Evolutionary conservation across 768 basidiomycete species (phyloP).

Genomic region (Solioccasus polychromus): DNA sequence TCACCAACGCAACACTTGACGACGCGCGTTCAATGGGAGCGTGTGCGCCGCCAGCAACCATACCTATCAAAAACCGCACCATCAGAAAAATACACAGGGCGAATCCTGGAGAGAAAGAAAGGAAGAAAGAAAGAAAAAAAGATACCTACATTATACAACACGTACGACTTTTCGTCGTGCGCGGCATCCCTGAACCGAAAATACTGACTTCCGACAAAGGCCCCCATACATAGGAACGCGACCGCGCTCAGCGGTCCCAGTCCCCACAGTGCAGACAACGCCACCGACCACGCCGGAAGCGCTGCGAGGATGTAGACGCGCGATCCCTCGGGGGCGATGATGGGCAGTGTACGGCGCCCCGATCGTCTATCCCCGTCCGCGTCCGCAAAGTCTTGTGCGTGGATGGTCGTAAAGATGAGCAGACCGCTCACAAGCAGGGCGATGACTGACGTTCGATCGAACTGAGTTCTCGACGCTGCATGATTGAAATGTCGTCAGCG

Average conservation of each 20-base stretch:
- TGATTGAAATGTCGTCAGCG: too few relatives aligned
- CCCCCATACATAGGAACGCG: constrained; percentile 31
- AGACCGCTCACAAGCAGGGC: constrained; percentile 38
- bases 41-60: constrained; percentile 9
- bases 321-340: constrained; percentile 39
- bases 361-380: constrained; percentile 39
- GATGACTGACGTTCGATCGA: too few relatives aligned
- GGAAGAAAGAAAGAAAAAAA: too few relatives aligned
- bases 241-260: constrained; percentile 25
- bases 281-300: constrained; percentile 38
- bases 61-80: too few relatives aligned
- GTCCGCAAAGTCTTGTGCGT: constrained; percentile 49
- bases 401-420: constrained; percentile 45
- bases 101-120: too few relatives aligned
- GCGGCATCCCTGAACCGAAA: too few relatives aligned
- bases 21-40: constrained; percentile 8
- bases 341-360: constrained; percentile 43
- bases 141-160: too few relatives aligned
- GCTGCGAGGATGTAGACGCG: constrained; percentile 33
- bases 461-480: too few relatives aligned
- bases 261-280: constrained; percentile 35
- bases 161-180: too few relatives aligned
- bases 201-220: constrained; percentile 33
- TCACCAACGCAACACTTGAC: constrained; percentile 6
- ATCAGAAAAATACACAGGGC: too few relatives aligned